A percentile compares a stretch with the other conserved stretches of the same genome.
These are phyloP conservation scores for Drechslera avenae DNA, from an alignment of 2,329 filamentous ascomycete genomes.

Conservation along the genomic window DNA sequence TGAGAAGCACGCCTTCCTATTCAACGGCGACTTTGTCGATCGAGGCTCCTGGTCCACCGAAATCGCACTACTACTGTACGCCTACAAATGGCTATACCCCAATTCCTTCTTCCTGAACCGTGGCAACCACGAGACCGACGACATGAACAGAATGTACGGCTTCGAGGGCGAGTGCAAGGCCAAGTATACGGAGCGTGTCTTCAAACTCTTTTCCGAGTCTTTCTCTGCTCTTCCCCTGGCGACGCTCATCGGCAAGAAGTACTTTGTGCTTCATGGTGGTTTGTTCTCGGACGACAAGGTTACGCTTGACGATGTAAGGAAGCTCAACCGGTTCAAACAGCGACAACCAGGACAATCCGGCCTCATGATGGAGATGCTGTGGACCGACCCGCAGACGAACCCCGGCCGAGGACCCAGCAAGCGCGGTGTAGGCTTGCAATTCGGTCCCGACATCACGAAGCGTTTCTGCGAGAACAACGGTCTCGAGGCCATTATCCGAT, in stretches of 20 bases:
- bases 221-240: conserved; percentile 94
- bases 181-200: conserved; percentile 94
- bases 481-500: conserved; percentile 91
- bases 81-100: conserved; percentile 94
- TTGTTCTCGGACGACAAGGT: conserved; percentile 95
- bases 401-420: conserved; percentile 93
- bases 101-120: conserved; percentile 92
- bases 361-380: conserved; percentile 99
- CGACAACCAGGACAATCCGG: conserved; percentile 90
- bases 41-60: conserved; percentile 98
- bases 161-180: conserved; percentile 98
- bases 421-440: conserved; percentile 93
- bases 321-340: conserved; percentile 88
- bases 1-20: conserved; percentile 90
- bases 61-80: conserved; percentile 89
- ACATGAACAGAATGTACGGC: conserved; percentile 98
- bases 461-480: conserved; percentile 96
- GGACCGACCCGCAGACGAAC: conserved; percentile 91
- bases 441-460: conserved; percentile 95
- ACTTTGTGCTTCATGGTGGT: conserved; percentile 89
- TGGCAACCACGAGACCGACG: conserved; percentile 97
- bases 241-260: conserved; percentile 88
- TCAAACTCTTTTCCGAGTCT: conserved; percentile 97
- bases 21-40: conserved; percentile 99
- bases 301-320: conserved; percentile 90